A percentile compares a stretch with the other conserved stretches of the same genome.
These are phyloP conservation scores for Akanthomyces uredinophilus DNA, from an alignment of 2,329 filamentous ascomycete species.

Conservation along the genomic window DNA sequence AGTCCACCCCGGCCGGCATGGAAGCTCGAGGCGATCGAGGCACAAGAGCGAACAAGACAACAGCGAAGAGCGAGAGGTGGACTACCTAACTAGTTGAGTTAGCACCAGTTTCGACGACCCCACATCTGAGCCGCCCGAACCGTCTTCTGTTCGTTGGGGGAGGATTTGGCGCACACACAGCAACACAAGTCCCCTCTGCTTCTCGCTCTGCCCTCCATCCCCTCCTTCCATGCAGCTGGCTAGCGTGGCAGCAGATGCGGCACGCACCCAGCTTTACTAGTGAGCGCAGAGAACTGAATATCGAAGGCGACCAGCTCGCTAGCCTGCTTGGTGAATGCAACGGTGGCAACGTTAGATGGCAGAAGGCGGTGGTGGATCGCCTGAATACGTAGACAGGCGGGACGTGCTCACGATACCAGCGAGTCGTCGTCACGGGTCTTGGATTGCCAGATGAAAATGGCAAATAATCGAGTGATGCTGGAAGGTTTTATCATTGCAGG, in stretches of 20 bases:
- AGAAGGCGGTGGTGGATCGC: not conserved
- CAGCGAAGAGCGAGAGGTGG: not conserved
- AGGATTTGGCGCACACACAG: not conserved
- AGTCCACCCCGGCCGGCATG: not conserved
- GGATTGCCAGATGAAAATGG: not conserved
- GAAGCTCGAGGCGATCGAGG: not conserved
- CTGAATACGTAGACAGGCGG: not conserved
- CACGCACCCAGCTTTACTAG: not conserved
- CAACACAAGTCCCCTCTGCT: not conserved
- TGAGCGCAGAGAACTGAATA: not conserved
- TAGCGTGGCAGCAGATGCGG: not conserved
- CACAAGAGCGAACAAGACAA: conserved; percentile 2
- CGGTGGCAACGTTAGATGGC: not conserved
- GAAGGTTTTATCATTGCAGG: not conserved
- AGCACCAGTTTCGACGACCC: not conserved
- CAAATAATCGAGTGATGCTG: not conserved
- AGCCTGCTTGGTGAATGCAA: conserved; percentile 1
- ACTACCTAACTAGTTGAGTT: too few relatives aligned
- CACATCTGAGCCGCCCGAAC: conserved; percentile 5
- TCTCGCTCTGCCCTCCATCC: not conserved
- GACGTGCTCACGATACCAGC: not conserved
- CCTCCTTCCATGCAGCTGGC: not conserved
- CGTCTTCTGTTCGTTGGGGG: conserved; percentile 5
- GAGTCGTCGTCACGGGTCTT: conserved; percentile 3
- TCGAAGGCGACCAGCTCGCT: conserved; percentile 1